Evolutionary conservation across 1,139 yeast species (phyloP).

Genomic region (Candida buenavistaensis): DNA sequence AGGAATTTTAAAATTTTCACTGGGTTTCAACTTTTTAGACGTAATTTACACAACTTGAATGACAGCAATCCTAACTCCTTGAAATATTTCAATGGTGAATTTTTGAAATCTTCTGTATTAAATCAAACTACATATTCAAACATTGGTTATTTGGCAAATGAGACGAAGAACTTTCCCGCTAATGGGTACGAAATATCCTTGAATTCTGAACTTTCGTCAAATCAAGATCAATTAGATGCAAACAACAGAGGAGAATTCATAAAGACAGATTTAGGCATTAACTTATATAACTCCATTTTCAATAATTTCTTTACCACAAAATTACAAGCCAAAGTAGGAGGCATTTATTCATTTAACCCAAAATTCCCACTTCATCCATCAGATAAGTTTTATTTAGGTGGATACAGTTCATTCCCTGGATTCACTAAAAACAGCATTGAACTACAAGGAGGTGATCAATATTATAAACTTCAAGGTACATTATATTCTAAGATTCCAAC

Average conservation of each 20-base stretch:
- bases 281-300: slow-evolving; percentile 38
- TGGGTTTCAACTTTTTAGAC: slow-evolving; percentile 44
- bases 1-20: slow-evolving; percentile 24
- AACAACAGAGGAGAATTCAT: slow-evolving; percentile 24
- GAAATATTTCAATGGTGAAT: slow-evolving; percentile 33
- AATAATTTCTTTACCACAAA: slow-evolving; percentile 39
- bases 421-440: slow-evolving; percentile 39
- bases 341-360: slow-evolving; percentile 25
- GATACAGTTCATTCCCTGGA: slow-evolving; percentile 38
- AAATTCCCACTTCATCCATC: slow-evolving; percentile 36
- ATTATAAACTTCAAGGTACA: slow-evolving; percentile 34
- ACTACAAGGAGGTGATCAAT: slow-evolving; percentile 43
- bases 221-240: slow-evolving; percentile 29
- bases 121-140: slow-evolving; percentile 25
- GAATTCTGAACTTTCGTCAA: slow-evolving; percentile 32
- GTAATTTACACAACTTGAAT: slow-evolving; percentile 42
- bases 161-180: slow-evolving; percentile 32
- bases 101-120: slow-evolving; percentile 36
- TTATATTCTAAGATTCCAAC: slow-evolving; percentile 39
- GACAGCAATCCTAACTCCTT: slow-evolving; percentile 33
- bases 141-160: slow-evolving; percentile 23
- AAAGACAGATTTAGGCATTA: slow-evolving; percentile 28
- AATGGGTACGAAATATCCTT: slow-evolving; percentile 26
- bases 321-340: slow-evolving; percentile 37
- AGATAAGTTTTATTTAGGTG: slow-evolving; percentile 55